Base-by-base conservation (phyloP, 257 asterid genomes). In the Nicotiana paniculata region DNA sequence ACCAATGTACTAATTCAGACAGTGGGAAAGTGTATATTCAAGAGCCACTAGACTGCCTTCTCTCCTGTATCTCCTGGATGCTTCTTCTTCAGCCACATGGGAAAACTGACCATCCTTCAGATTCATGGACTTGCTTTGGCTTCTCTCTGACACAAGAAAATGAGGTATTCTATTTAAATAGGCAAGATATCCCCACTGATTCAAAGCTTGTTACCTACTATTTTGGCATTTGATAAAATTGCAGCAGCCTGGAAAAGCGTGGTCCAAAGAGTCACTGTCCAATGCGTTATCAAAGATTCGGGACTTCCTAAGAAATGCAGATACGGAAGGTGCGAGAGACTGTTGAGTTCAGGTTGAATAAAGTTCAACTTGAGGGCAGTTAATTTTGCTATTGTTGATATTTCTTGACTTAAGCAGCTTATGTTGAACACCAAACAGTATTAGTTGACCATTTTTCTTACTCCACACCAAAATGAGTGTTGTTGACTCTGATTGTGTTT, bases 131-230 rank as follows among this genome's bases (percentile, higher is more conserved):
- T 81, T 90, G 89, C 83, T 90, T 92, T 86, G 98, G 94, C 84
- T 92, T 94, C 89, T 94, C 97, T 85, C 92, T 93, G 84, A 89
- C 95, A 64, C 98, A 94, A 86, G 98, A 94, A 79, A 90, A 88
- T 57, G 98, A 94, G 94, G 97, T 91, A 82, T 48, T 80, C 63
- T 62, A 6, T 70, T 80, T 53, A 74, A 74, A 74, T 5, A 26
- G 3, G 4, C 15, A 3, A 48, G 46, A 51, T 74, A 51, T 74
- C 63, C 32, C 69, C 21, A n/a, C 46, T 35, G 59, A 53, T 43
- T 70, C 24, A 30, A 80, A 51, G 26, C 48, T 69, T 26, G 24
- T 8, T 15, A 79, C 18, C n/a, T 37, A 32, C 30, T 43, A 68
- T 46, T 79, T 62, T 64, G 65, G 15, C 28, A 64, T 65, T 59